phyloP scores from a whole-genome alignment of 2,329 filamentous ascomycete genomes.

The Teratosphaeria gauchensis region DNA sequence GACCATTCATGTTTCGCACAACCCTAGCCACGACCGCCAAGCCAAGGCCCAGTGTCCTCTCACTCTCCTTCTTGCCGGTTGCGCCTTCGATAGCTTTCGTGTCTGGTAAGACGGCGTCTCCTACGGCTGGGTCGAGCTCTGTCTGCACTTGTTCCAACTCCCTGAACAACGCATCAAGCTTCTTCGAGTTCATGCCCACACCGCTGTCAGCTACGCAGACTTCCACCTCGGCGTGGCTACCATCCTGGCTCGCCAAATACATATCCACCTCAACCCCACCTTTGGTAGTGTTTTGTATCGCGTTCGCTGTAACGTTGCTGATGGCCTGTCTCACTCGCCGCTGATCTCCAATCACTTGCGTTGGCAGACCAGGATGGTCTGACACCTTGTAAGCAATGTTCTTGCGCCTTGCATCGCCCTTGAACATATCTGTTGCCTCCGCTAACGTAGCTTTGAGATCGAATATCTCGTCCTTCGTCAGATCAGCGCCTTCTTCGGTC shows the following conservation, averaged over 20 bases:
- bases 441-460: slow-evolving; percentile 59
- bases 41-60: slow-evolving; percentile 61
- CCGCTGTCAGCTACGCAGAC: slow-evolving; percentile 70
- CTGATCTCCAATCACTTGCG: slow-evolving; percentile 66
- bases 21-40: slow-evolving; percentile 82
- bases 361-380: slow-evolving; percentile 59
- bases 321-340: slow-evolving; percentile 72
- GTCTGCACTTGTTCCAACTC: slow-evolving; percentile 57
- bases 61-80: slow-evolving; percentile 9
- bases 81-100: not conserved
- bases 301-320: slow-evolving; percentile 75
- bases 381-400: slow-evolving; percentile 59
- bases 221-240: slow-evolving; percentile 56
- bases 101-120: not conserved
- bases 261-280: slow-evolving; percentile 64
- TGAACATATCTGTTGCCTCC: slow-evolving; percentile 70
- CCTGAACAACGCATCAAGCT: slow-evolving; percentile 50
- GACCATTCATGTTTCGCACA: slow-evolving; percentile 82
- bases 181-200: slow-evolving; percentile 48
- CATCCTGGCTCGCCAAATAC: slow-evolving; percentile 47
- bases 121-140: slow-evolving; percentile 9
- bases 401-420: slow-evolving; percentile 66
- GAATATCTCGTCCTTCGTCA: slow-evolving; percentile 74
- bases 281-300: slow-evolving; percentile 62
- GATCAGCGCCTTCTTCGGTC: slow-evolving; percentile 67